Base-by-base conservation (phyloP, 768 basidiomycete species). In the Xerocomus spinulosus region DNA sequence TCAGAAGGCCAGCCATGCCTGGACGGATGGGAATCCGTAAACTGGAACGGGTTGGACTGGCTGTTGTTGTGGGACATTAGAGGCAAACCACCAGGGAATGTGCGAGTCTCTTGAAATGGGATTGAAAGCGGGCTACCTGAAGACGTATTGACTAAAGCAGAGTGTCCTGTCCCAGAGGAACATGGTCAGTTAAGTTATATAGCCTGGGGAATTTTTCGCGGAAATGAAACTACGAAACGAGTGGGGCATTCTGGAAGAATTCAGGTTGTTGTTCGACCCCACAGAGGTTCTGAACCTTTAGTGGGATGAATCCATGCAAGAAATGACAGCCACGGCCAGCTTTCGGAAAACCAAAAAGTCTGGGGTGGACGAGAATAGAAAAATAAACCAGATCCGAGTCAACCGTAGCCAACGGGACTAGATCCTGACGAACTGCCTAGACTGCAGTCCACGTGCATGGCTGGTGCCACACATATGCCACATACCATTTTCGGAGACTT, bases 401-500 rank as follows among this genome's bases (percentile, higher is more conserved):
- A n/a, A n/a, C n/a, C n/a, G n/a, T n/a, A n/a, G n/a, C n/a, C n/a
- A n/a, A n/a, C n/a, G n/a, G n/a, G n/a, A n/a, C n/a, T n/a, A n/a
- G n/a, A n/a, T n/a, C n/a, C n/a, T n/a, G n/a, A n/a, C n/a, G n/a
- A n/a, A n/a, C n/a, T n/a, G n/a, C n/a, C n/a, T n/a, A n/a, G n/a
- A n/a, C n/a, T n/a, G n/a, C n/a, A 24, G 32, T 30, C 46, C 47
- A 48, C 46, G 33, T n/a, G n/a, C n/a, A n/a, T 21, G 44, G 36
- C 10, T 37, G 44, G 50, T 50, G 18, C 51, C 39, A 51, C 39
- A 43, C 34, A 41, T 48, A 49, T 39, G 48, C 53, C 38, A 56
- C 57, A 56, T 54, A 58, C 57, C 56, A 42, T 48, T 56, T 53
- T 49, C 41, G 43, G 46, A 35, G 30, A 32, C 20, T 23, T 34